phyloP scores from a whole-genome alignment of 441 rosid genomes.

The Euphorbia celastroides region DNA sequence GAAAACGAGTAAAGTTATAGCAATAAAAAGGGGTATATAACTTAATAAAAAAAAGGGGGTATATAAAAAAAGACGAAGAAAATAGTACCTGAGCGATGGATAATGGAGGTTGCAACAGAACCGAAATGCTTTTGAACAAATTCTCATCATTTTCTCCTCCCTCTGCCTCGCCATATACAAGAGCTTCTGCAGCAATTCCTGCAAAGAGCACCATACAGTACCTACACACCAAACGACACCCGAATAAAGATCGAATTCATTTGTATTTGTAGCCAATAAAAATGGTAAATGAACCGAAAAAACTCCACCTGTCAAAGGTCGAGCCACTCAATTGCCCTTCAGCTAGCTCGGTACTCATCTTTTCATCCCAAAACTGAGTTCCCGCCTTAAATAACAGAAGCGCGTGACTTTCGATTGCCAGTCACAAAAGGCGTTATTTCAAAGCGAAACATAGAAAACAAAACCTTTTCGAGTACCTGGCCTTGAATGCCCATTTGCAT shows the following conservation, averaged over 20 bases:
- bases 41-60: too few species aligned
- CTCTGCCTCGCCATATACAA: constrained; percentile 87
- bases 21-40: neutral
- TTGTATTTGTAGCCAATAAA: neutral
- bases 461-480: constrained; percentile 44
- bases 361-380: constrained; percentile 95
- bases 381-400: constrained; percentile 55
- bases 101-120: constrained; percentile 74
- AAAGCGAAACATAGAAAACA: constrained; percentile 2
- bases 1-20: neutral
- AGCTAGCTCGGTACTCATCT: constrained; percentile 77
- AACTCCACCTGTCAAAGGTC: constrained; percentile 67
- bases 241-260: constrained; percentile 1
- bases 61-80: too few species aligned
- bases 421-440: neutral
- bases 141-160: constrained; percentile 98
- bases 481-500: constrained; percentile 96
- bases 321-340: constrained; percentile 71
- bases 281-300: neutral
- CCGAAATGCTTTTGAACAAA: constrained; percentile 75
- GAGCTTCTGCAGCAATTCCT: constrained; percentile 95
- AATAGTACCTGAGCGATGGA: constrained; percentile 62
- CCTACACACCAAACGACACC: constrained; percentile 34
- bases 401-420: constrained; percentile 5
- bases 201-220: constrained; percentile 94